Evolutionary conservation across 306 rosid genomes (phyloP), one percentile per base, ranked within the genome.

Genomic region (Rubus idaeus): DNA sequence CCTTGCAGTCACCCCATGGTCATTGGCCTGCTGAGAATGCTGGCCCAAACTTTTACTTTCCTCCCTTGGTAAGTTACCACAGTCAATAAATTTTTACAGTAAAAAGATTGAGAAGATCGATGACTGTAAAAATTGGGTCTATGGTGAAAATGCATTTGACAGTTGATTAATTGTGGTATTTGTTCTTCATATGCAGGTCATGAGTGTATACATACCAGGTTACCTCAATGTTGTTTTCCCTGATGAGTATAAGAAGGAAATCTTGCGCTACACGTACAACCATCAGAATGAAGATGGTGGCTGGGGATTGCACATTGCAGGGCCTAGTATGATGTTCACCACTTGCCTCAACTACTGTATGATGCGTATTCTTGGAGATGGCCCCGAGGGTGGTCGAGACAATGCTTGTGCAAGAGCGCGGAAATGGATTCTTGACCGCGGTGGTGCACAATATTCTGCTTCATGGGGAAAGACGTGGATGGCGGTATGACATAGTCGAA

Each of bases 1-100:
- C 92, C 37, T 47, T 90, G 79, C 97, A 92, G 41, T 77, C 93
- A 3, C 83, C 75, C 18, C 88, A 90, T 81, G 97, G 97, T 47
- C 97, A 92, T 68, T 92, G 97, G 97, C 97, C 97, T 37, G 90
- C 96, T 56, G 88, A 89, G 75, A 85, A 84, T 79, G 86, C 98
- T 3, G 97, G 98, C 1, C 89, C 92, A 16, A 80, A 91, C 77
- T 93, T 88, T 78, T 93, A 84, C 69, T 77, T 87, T 40, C 98
- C 94, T 47, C 98, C 96, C 16, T 63, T 93, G 86, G 95, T 91
- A 35, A 78, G 81, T 56, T 52, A 37, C 62, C 6, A 4, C 10
- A 17, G 44, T 53, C 26, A 2, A n/a, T 17, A 18, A 20, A 72
- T 46, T 16, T 1, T 37, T 21, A 47, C 10, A 52, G 53, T 21